phyloP scores from a whole-genome alignment of 2,329 filamentous ascomycete species.

The Byssochlamys sp. region DNA sequence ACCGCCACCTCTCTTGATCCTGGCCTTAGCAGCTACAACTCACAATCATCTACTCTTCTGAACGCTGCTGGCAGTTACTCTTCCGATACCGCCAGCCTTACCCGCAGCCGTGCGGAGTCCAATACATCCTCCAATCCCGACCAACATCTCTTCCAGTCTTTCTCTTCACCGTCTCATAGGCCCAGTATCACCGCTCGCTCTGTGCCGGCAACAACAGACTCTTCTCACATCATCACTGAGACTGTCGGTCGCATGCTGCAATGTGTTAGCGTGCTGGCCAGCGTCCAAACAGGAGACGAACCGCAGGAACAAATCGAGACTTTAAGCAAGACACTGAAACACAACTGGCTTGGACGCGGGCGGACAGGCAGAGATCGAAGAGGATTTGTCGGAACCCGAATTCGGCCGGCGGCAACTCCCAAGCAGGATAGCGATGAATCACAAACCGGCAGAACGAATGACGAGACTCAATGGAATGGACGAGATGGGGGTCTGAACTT shows the following conservation, averaged over 20 bases:
- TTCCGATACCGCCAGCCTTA: conserved; percentile 42
- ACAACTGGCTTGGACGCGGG: conserved; percentile 91
- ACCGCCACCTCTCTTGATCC: conserved; percentile 68
- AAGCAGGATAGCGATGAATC: not conserved
- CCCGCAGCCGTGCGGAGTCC: conserved; percentile 69
- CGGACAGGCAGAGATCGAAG: conserved; percentile 79
- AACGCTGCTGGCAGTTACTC: conserved; percentile 51
- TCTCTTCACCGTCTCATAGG: conserved; percentile 29
- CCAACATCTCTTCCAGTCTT: conserved; percentile 34
- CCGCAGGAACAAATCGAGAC: conserved; percentile 71
- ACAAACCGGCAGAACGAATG: conserved; percentile 2
- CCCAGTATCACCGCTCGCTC: conserved; percentile 25
- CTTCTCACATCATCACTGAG: conserved; percentile 71
- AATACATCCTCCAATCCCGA: conserved; percentile 59
- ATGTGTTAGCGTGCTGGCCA: conserved; percentile 82
- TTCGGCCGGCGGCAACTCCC: conserved; percentile 19
- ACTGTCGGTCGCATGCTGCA: conserved; percentile 93
- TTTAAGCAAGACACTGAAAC: conserved; percentile 76
- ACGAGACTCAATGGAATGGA: conserved; percentile 11
- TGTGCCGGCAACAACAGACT: conserved; percentile 26
- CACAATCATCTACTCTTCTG: conserved; percentile 68
- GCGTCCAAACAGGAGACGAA: conserved; percentile 62
- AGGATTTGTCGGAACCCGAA: conserved; percentile 70
- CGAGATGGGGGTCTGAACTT: conserved; percentile 19
- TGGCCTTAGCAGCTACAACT: conserved; percentile 67